phyloP scores from a whole-genome alignment of 2,329 filamentous ascomycete genomes.

The Beauveria pseudobassiana region DNA sequence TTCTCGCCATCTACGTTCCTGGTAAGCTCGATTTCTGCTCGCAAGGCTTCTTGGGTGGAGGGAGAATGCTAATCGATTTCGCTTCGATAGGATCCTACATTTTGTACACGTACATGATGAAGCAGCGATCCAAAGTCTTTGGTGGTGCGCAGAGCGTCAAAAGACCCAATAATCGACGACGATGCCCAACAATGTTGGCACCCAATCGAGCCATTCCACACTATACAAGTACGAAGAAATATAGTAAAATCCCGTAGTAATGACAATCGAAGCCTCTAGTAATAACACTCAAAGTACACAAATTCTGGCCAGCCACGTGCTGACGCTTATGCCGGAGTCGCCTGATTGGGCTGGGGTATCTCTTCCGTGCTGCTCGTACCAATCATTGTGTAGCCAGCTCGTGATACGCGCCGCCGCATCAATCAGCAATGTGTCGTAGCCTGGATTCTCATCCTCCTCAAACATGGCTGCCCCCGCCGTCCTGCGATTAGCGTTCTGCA shows the following conservation, averaged over 20 bases:
- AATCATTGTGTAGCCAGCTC: conserved; percentile 56
- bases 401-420: conserved; percentile 58
- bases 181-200: neutral
- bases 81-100: conserved; percentile 58
- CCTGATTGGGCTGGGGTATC: conserved; percentile 18
- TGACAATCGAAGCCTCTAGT: neutral
- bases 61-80: neutral
- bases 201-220: neutral
- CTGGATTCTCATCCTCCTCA: conserved; percentile 62
- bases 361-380: conserved; percentile 51
- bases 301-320: neutral
- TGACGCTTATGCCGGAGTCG: neutral
- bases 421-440: conserved; percentile 59
- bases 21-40: conserved; percentile 40
- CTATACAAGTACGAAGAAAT: neutral
- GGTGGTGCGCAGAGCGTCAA: conserved; percentile 17
- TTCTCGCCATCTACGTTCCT: conserved; percentile 72
- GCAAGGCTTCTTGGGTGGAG: conserved; percentile 13
- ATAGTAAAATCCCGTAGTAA: neutral
- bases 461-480: conserved; percentile 56
- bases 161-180: conserved; percentile 28
- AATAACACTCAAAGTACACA: neutral
- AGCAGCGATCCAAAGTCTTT: conserved; percentile 71
- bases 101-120: conserved; percentile 91
- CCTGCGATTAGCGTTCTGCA: neutral